Base-by-base conservation (phyloP, 108 stramenopile genomes). In the Fistulifera pelliculosa region DNA sequence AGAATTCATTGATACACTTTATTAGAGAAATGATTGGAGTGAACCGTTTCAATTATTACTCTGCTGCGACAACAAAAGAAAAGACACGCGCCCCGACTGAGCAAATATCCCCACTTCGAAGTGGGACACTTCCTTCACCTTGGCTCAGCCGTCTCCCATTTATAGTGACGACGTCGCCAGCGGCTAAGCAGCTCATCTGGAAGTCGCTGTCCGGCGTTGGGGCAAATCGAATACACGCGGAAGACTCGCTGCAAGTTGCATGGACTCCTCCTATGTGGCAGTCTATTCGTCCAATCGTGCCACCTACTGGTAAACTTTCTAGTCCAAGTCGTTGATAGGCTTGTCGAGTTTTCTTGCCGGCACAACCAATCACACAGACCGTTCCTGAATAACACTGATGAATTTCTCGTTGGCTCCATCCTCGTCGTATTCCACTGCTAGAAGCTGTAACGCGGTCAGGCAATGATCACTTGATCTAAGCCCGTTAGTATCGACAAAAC, bases 41-140 rank as follows among this genome's bases (percentile, higher is more conserved):
- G n/a, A n/a, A n/a, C n/a, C n/a, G n/a, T n/a, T n/a, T n/a, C n/a
- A n/a, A n/a, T n/a, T n/a, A n/a, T n/a, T n/a, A n/a, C n/a, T n/a
- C n/a, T 45, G 44, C 54, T 25, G 73, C 71, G 7, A 79, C 44
- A 43, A 91, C 41, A 54, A 92, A 81, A 0, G 80, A 63, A 38
- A 92, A 87, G 3, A 88, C 90, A n/a, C 90, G 70, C 27, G 82
- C 62, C 8, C 90, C 90, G 15, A 87, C 80, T 5, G 82, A 79
- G 43, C 80, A 83, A 35, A 92, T 57, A 58, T 92, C 90, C 45
- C 76, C 73, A 48, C 83, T 68, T 47, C 55, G 60, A 38, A 92
- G 60, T 44, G 85, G 81, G 44, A 82, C 75, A 18, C 68, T 69
- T 10, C 90, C 90, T 71, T 69, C 81, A 14, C 62, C 76, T 15